Base-by-base conservation (phyloP, 2,329 filamentous ascomycete genomes). In the Gremmenia infestans region DNA sequence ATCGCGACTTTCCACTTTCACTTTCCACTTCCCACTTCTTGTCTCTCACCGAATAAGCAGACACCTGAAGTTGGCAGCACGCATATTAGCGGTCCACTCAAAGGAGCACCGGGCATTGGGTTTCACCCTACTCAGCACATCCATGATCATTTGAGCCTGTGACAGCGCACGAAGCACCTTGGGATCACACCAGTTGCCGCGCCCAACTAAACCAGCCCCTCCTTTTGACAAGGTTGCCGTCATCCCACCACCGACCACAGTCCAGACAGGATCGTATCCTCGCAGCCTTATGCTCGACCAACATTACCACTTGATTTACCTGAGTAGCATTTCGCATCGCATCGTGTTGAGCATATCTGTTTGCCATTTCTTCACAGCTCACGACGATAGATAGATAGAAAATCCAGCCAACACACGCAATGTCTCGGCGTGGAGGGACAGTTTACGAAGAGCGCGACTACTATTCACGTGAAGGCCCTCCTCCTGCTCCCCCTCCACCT, bases 371-470 rank as follows among this genome's bases (percentile, higher is more conserved):
- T 15, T 25, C 19, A 12, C 22, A 45, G 11, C 42, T 25, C 22
- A 22, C 36, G 36, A 11, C 35, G 19, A 50, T 32, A n/a, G 4
- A 22, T 15, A 22, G 17, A 15, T 14, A 28, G 12, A 12, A 15
- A 36, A 23, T 19, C 32, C 42, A 45, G 42, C 19, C 11, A 17
- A 45, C 3, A 12, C 4, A 3, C n/a, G 51, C 42, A 19, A 65
- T 65, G 63, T 65, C 63, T 39, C 40, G 60, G 46, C 62, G 61
- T 42, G 61, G 59, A 37, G 60, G 55, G 17, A 19, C 56, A 42
- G 60, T 64, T 35, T 62, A 58, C 50, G 64, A 68, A 42, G 67
- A 68, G 46, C 61, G 61, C 46, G 63, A 67, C 46, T 66, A 62
- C 51, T 67, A 67, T 54, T 56, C 56, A 46, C 63, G 65, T 25